Conservation (phyloP, 129 eudicot species). For the Flaveria ramosissima region DNA sequence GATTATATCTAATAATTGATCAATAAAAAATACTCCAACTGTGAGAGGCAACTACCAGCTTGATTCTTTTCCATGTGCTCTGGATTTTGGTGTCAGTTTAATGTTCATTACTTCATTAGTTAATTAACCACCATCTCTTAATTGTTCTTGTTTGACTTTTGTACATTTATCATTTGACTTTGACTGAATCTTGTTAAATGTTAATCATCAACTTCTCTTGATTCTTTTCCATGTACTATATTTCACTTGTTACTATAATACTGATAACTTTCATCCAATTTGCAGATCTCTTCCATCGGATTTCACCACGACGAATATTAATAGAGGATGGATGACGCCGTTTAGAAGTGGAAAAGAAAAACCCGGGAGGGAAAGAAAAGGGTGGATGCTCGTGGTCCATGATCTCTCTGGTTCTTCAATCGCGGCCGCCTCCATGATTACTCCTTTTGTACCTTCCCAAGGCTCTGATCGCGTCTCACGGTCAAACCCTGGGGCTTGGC, state of each 20-base stretch:
- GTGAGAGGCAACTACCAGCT: slow-evolving; percentile 46
- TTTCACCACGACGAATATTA: slow-evolving; percentile 49
- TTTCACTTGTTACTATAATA: background rate
- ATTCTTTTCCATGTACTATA: no score
- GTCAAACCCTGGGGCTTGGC: slow-evolving; percentile 99
- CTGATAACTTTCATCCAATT: background rate
- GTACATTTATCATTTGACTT: slow-evolving; percentile 11
- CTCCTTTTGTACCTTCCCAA: slow-evolving; percentile 90
- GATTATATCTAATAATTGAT: slow-evolving; percentile 20
- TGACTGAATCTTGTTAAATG: slow-evolving; percentile 14
- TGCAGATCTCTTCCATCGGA: slow-evolving; percentile 80
- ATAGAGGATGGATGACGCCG: slow-evolving; percentile 67
- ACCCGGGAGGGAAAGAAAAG: slow-evolving; percentile 72
- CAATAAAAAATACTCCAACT: slow-evolving; percentile 34
- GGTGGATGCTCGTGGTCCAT: slow-evolving; percentile 84
- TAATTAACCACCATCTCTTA: slow-evolving; percentile 14
- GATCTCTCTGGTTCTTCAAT: slow-evolving; percentile 90
- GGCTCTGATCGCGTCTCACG: slow-evolving; percentile 81
- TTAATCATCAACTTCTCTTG: slow-evolving; percentile 5
- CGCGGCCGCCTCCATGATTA: slow-evolving; percentile 94
- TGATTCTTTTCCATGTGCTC: slow-evolving; percentile 74
- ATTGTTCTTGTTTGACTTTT: slow-evolving; percentile 32
- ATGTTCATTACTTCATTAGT: slow-evolving; percentile 24
- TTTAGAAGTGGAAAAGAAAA: slow-evolving; percentile 52
- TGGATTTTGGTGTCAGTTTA: slow-evolving; percentile 38